A percentile compares a stretch with the other conserved stretches of the same genome.
These are phyloP conservation scores for Mallotus repandus DNA, from an alignment of 441 rosid genomes.

Conservation along the genomic window DNA sequence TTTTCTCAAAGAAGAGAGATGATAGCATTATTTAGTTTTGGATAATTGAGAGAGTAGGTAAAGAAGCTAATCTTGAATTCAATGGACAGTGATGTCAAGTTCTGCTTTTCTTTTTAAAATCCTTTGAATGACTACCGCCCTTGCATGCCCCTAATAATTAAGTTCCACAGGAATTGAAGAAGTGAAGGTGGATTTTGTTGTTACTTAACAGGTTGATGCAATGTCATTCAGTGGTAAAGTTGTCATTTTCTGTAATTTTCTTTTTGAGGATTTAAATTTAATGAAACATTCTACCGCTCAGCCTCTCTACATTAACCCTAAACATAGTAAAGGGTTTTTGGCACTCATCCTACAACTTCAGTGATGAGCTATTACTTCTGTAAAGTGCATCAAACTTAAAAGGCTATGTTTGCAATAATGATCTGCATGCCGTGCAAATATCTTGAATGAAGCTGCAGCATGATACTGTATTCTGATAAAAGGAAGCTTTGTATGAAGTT, in stretches of 20 bases:
- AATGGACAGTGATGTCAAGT: slow-evolving; percentile 12
- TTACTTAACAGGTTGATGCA: not conserved
- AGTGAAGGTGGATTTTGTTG: not conserved
- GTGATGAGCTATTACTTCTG: not conserved
- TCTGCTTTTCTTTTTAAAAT: not conserved
- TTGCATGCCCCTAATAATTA: not conserved
- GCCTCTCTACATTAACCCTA: no score
- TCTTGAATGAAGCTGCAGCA: not conserved
- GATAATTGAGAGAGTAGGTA: slow-evolving; percentile 15
- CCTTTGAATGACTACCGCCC: not conserved
- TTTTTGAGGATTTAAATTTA: no score
- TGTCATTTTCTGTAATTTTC: not conserved
- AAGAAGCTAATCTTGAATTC: slow-evolving; percentile 10
- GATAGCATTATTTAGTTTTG: slow-evolving; percentile 1
- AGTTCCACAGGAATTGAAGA: not conserved
- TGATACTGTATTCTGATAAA: not conserved
- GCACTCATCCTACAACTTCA: not conserved
- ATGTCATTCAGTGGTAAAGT: not conserved
- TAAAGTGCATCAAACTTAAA: no score
- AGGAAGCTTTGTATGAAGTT: not conserved
- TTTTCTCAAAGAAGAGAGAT: slow-evolving; percentile 6
- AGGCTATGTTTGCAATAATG: no score
- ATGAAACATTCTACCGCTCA: not conserved
- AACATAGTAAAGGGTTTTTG: no score
- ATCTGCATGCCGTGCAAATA: not conserved